Base-by-base conservation (phyloP, 2,329 filamentous ascomycete species). In the Hypoxylon sp. region DNA sequence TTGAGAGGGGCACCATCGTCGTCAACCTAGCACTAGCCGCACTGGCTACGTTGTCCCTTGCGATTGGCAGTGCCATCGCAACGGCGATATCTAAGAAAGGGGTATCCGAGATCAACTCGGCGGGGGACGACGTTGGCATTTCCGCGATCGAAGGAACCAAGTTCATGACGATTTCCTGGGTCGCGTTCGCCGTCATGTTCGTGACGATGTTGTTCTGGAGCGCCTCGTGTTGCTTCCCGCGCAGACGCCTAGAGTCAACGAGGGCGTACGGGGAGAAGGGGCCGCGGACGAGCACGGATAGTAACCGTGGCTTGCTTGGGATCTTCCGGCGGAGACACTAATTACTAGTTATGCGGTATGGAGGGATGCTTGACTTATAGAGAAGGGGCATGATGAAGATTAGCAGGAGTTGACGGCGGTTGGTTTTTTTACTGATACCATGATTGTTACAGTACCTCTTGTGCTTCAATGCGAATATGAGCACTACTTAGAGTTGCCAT, bases 131-230 rank as follows among this genome's bases (percentile, higher is more conserved):
- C 2, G 74, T 83, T 14, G 84, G 83, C 42, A 75, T 87, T 20
- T 76, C 78, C 1, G 83, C 82, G 0, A 67, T 73, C 11, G 68
- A 75, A 9, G 84, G 84, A 6, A 70, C 53, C 44, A 80, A 81
- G 73, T 83, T 86, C 65, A 76, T 80, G 68, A 77, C 70, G 30
- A 71, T 85, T 38, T 78, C 78, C 4, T 86, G 83, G 84, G 78
- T 82, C 3, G 77, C 83, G 1, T 80, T 83, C 14, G 82, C 71
- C 2, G 73, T 82, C 64, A 84, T 85, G 80, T 71, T 78, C 2
- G 64, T 76, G 0, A 72, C 78, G 0, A 59, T 77, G 3, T 24
- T 78, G 2, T 84, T 80, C 71, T 86, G 83, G 83, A 49, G 67
- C n/a, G 20, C 65, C 1, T 53, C 67, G 28, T 71, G 66, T 45